phyloP scores from a whole-genome alignment of 768 basidiomycete species.

The Tremella fuciformis region DNA sequence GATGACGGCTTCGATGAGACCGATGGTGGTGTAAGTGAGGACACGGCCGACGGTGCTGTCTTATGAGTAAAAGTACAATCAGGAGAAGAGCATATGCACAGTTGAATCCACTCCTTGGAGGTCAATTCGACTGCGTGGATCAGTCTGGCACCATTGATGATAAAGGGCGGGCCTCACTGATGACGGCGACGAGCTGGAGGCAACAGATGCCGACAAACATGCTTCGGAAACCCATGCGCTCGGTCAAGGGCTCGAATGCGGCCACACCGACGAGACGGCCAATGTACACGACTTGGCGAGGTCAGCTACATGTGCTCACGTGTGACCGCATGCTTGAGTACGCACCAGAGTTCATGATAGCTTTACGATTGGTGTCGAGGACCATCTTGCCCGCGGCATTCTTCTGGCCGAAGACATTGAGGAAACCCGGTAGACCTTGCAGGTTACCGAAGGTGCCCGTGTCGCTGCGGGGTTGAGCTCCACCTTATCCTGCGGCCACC shows the following conservation, averaged over 20 bases:
- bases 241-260: slow-evolving; percentile 21
- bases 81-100: neutral
- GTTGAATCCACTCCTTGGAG: slow-evolving; percentile 18
- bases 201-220: no score
- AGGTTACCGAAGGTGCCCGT: no score
- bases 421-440: slow-evolving; percentile 15
- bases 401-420: slow-evolving; percentile 18
- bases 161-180: slow-evolving; percentile 5
- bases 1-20: slow-evolving; percentile 20
- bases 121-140: slow-evolving; percentile 14
- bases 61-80: no score
- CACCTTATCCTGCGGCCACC: no score
- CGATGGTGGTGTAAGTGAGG: slow-evolving; percentile 22
- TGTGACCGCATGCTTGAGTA: neutral
- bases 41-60: slow-evolving; percentile 13
- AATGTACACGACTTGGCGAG: slow-evolving; percentile 14
- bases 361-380: slow-evolving; percentile 16
- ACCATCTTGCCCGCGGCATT: slow-evolving; percentile 1
- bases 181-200: slow-evolving; percentile 21
- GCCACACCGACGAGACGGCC: slow-evolving; percentile 16
- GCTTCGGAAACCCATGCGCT: slow-evolving; percentile 19
- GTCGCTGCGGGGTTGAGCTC: no score
- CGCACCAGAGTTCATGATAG: slow-evolving; percentile 30
- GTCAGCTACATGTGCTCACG: neutral
- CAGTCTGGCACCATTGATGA: neutral